Base-by-base conservation (phyloP, 2,329 filamentous ascomycete species). In the Mariannaea elegans region DNA sequence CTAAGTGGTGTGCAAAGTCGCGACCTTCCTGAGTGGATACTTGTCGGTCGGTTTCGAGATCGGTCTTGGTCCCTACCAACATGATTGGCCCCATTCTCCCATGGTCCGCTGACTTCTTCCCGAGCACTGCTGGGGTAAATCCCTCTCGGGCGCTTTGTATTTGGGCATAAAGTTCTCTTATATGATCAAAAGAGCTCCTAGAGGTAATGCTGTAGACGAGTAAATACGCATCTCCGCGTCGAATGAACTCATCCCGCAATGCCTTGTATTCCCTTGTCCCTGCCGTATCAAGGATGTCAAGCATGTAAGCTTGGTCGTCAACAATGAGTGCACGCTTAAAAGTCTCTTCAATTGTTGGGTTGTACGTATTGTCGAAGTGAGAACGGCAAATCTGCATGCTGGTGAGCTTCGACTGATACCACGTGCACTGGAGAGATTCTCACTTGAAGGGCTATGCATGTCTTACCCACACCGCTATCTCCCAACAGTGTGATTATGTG, bases 371-470 rank as follows among this genome's bases (percentile, higher is more conserved):
- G 7, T 14, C 6, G n/a, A 34, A 52, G 7, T n/a, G 27, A 1
- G 38, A 44, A 10, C 41, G 44, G 24, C 38, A 24, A 44, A 52
- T 32, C 49, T 52, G 29, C 6, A 14, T 12, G 13, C 1, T 4
- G n/a, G 27, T 52, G 21, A 36, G 13, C 13, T 18, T 36, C 14
- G 12, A 12, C 9, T 18, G 8, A 18, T 21, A 14, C 12, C 5
- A 29, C n/a, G n/a, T n/a, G n/a, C n/a, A n/a, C n/a, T 6, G 3
- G 31, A 21, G 5, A 7, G 12, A 8, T 42, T 34, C 16, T 45
- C 5, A 52, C 49, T 39, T 52, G 49, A 10, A 41, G 18, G n/a
- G 49, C 49, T 3, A 52, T 52, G 38, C 19, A 45, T 27, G 49
- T 32, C 29, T 52, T 52, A 10, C 49, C 49, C 18, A 32, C 39